Evolutionary conservation across 1,284 basidiomycete genomes (phyloP), one percentile per base, ranked within the genome.

Genomic region (Leccinum subrobustum): DNA sequence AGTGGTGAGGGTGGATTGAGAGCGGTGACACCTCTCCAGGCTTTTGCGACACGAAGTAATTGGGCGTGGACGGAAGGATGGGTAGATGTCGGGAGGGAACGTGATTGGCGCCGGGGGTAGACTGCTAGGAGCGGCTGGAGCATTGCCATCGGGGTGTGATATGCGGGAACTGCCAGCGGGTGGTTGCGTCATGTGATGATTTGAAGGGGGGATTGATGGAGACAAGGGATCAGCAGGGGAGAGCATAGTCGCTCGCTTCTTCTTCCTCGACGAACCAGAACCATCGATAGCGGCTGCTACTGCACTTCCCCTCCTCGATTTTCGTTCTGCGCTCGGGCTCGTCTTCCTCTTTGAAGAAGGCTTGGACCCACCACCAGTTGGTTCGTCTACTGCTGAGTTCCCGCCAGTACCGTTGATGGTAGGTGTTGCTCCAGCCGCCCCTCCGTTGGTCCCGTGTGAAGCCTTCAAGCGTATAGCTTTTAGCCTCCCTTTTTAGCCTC

Each of bases 1-100:
- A 68, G 57, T 8, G 71, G 62, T 8, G 64, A 69, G 3, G 73
- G 67, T 25, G 75, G 66, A n/a, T 76, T 69, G 62, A 89, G 76
- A 3, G 88, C 87, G n/a, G 84, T 83, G 25, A 90, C 75, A 1
- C 88, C 89, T 7, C 89, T 77, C 88, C 89, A 91, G 33, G 81
- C 75, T 37, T 81, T 79, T 9, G 89, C 86, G n/a, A 85, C 81
- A 16, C 77, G 74, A n/a, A 80, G 78, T 1, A 91, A 78, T 42
- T 78, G 80, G 33, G 78, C 75, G n/a, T 85, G 78, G 0, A 82
- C 82, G 25, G 81, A 75, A 29, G 79, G 75, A 58, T 81, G 82
- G 66, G 25, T 73, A 73, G 12, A 62, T 58, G 39, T 72, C 74
- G 14, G 68, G 59, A 27, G 73, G 79, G 50, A 89, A 73, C 58